Evolutionary conservation across 1,284 basidiomycete genomes (phyloP), one percentile per base, ranked within the genome.

Genomic region (Irpex sp.): DNA sequence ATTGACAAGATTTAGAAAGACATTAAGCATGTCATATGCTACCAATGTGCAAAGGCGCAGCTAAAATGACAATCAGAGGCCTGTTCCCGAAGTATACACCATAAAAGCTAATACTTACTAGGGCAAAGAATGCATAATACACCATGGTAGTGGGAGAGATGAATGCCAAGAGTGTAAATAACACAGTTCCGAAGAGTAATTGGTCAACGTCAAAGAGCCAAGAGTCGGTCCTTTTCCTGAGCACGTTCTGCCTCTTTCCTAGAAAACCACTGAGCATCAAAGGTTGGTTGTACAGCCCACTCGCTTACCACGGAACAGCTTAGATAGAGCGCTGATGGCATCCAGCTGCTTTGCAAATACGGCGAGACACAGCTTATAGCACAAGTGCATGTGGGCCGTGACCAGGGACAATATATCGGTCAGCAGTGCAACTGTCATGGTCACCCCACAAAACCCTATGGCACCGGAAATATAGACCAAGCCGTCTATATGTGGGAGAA

Each of bases 151-250:
- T 98, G 1, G 97, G 97, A 62, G 94, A 90, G 4, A 98, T 81
- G 74, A 99, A 98, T 0, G 91, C 87, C 3, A 94, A 83, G 15
- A 98, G 82, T 0, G 96, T 98, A 78, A 99, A 98, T 26, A 99
- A 81, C 52, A 99, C 90, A 0, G 97, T 97, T 13, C 97, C 97
- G 36, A 99, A 88, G 36, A 98, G 82, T 9, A 98, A 83, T 74
- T 98, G 96, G 74, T 99, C 97, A 31, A 97, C 82, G 66, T 97
- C 93, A 72, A 98, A 98, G 67, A 90, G 86, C 83, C 92, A 95
- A 7, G 91, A 86, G 73, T 99, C 96, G 5, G 89, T 88, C 36
- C 96, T 87, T 57, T 89, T 82, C 56, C 94, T 84, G 34, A 98
- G 79, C 31, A 90, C 83, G 72, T 97, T 97, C 74, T 86, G 91